Evolutionary conservation across 192 early-diverging fungal genomes (phyloP).

Genomic region (Powellomyces hirtus): DNA sequence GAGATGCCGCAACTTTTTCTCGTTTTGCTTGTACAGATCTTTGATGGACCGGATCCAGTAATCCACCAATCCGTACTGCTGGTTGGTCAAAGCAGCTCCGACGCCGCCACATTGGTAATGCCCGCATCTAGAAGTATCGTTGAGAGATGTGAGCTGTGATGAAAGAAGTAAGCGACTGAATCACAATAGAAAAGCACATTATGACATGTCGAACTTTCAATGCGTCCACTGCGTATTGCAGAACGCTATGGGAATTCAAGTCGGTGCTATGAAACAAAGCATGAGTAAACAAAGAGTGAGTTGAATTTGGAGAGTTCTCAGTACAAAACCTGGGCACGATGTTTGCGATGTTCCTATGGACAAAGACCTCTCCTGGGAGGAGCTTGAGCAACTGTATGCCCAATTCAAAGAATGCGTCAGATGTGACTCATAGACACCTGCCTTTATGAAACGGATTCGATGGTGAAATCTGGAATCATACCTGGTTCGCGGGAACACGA

Average conservation of each 20-base stretch:
- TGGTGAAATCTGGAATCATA: background rate
- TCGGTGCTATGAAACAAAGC: slow-evolving; percentile 74
- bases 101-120: slow-evolving; percentile 51
- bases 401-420: too few species aligned
- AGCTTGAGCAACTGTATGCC: slow-evolving; percentile 22
- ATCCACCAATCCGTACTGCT: slow-evolving; percentile 46
- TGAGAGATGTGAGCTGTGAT: background rate
- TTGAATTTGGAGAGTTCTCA: too few species aligned
- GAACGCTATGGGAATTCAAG: slow-evolving; percentile 72
- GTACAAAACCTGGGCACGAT: too few species aligned
- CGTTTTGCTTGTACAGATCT: slow-evolving; percentile 32
- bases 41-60: slow-evolving; percentile 42
- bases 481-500: slow-evolving; percentile 66
- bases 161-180: slow-evolving; percentile 12
- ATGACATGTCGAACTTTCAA: slow-evolving; percentile 87
- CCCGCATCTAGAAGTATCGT: slow-evolving; percentile 4
- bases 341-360: slow-evolving; percentile 96
- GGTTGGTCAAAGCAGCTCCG: slow-evolving; percentile 35
- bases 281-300: too few species aligned
- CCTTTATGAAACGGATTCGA: too few species aligned
- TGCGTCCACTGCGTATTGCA: slow-evolving; percentile 85
- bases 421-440: too few species aligned
- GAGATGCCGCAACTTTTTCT: slow-evolving; percentile 2
- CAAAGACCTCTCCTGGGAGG: slow-evolving; percentile 76
- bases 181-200: slow-evolving; percentile 55